These are phyloP conservation scores for Phlebopus sp. DNA, from an alignment of 1,284 basidiomycete genomes.

Conservation along the genomic window DNA sequence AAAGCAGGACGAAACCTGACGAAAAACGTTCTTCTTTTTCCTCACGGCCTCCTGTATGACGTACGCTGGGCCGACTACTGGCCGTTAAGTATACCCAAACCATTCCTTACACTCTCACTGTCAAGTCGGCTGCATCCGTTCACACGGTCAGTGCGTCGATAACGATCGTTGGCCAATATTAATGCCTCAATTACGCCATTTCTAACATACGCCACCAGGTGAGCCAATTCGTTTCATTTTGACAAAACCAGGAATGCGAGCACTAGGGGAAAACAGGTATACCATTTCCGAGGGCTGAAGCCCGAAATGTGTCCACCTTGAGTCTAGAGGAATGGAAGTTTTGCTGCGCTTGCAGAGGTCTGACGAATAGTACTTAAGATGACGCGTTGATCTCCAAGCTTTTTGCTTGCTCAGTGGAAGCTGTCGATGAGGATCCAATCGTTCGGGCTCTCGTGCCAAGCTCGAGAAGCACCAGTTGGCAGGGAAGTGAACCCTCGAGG, in stretches of 20 bases:
- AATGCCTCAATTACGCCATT: not conserved
- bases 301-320: no score
- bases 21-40: no score
- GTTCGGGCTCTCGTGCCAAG: not conserved
- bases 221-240: not conserved
- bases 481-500: constrained; percentile 3
- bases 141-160: not conserved
- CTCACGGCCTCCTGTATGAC: not conserved
- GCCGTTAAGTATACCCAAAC: not conserved
- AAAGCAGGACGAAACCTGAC: no score
- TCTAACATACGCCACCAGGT: no score
- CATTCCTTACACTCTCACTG: not conserved
- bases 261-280: no score
- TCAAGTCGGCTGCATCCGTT: not conserved
- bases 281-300: no score
- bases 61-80: not conserved
- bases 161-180: not conserved
- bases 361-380: no score
- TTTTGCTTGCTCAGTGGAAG: no score
- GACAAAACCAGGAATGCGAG: no score
- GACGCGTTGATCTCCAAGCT: not conserved
- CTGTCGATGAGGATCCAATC: not conserved
- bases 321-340: not conserved
- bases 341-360: not conserved
- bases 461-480: not conserved